Evolutionary conservation across 202 grass and related monocot genomes (phyloP).

Genomic region (Setaria italica): DNA sequence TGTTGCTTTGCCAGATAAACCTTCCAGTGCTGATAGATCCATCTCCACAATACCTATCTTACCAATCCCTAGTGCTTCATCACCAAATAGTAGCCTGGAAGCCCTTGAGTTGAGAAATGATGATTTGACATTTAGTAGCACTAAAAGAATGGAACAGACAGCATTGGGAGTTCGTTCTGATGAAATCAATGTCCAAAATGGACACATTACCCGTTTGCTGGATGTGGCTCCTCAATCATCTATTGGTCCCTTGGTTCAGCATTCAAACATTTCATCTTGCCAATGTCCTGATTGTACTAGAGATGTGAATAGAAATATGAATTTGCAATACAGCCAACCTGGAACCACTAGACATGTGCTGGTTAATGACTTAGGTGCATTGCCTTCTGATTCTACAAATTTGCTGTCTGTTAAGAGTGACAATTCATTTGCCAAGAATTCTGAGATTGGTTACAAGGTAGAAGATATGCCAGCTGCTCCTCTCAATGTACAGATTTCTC

Average conservation of each 20-base stretch:
- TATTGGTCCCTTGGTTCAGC: conserved; percentile 50
- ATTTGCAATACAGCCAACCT: conserved; percentile 40
- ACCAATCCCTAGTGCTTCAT: conserved; percentile 49
- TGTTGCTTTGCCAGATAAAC: conserved; percentile 91
- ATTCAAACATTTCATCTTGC: conserved; percentile 43
- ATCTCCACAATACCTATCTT: conserved; percentile 79
- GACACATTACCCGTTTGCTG: conserved; percentile 40
- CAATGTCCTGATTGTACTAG: conserved; percentile 45
- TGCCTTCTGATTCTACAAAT: conserved; percentile 38
- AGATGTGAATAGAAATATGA: conserved; percentile 38
- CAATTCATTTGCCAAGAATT: conserved; percentile 31
- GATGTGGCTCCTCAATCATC: conserved; percentile 41
- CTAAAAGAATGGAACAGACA: conserved; percentile 41
- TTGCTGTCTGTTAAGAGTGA: conserved; percentile 37
- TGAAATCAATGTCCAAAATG: conserved; percentile 47
- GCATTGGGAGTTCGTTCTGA: conserved; percentile 37
- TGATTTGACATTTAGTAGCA: conserved; percentile 38
- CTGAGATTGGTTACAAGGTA: conserved; percentile 38
- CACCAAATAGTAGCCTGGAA: conserved; percentile 56
- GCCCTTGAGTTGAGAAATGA: conserved; percentile 42
- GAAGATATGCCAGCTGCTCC: conserved; percentile 27
- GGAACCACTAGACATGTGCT: conserved; percentile 24
- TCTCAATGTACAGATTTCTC: conserved; percentile 56
- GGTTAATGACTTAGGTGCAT: conserved; percentile 26
- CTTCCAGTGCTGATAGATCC: conserved; percentile 79